Base-by-base conservation (phyloP, 2,329 filamentous ascomycete species). In the Tolypocladium endophyticum region DNA sequence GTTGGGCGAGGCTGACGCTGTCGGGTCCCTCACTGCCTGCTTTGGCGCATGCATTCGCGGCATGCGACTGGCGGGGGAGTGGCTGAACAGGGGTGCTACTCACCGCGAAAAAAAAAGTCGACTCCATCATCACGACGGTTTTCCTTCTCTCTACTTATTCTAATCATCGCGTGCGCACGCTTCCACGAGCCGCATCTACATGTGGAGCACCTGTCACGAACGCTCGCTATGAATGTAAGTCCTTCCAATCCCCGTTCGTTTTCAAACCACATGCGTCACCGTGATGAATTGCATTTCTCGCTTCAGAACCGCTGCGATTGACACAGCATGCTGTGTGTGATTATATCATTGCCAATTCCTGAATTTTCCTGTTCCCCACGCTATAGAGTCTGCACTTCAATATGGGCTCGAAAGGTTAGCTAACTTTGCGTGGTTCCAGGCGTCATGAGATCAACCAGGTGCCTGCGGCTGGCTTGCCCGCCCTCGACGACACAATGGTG, bases 281-380 rank as follows among this genome's bases (percentile, higher is more conserved):
- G 73, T 78, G 76, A 78, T 78, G 75, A 77, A 67, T 58, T 70
- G 73, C 73, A 74, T 71, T 66, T 61, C 30, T 74, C 73, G 73
- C 74, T 75, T 77, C 74, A 78, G 76, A 78, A 78, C 76, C 76
- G 76, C 76, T 78, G 76, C 76, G 76, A 75, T 76, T 77, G 74
- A 78, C 73, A 71, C 74, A 71, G 74, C 71, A 72, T 68, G 66
- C 73, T 74, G 74, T 73, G 74, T 52, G 64, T 77, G 76, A 78
- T 75, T 70, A 72, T 59, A 76, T 69, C 66, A 69, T 36, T 72
- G 74, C 76, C 69, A 70, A 68, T 67, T 41, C 67, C 75, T 77
- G 75, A 77, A 61, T 58, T 61, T 63, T 25, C 54, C 47, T 55
- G 59, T 60, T 35, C 58, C 58, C 45, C 56, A 53, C 60, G 54